phyloP scores from a whole-genome alignment of 2,329 filamentous ascomycete genomes.

The Bipolaris zeicola region DNA sequence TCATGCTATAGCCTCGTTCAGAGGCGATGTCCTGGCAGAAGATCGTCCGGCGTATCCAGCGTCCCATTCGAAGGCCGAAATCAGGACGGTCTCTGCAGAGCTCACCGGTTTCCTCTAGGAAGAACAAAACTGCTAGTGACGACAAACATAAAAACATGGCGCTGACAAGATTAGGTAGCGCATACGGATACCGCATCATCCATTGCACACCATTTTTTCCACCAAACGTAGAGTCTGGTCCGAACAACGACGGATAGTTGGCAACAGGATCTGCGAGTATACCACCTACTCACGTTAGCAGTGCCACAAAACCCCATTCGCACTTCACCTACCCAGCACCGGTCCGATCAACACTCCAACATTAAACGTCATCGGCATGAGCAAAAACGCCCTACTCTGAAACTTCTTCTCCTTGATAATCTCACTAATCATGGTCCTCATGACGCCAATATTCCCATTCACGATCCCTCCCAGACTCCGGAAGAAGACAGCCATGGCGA shows the following conservation, averaged over 20 bases:
- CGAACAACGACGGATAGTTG: constrained; percentile 68
- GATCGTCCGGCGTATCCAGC: constrained; percentile 45
- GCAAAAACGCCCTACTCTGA: constrained; percentile 61
- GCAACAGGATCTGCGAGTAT: constrained; percentile 69
- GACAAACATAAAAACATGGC: constrained; percentile 64
- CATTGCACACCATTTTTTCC: constrained; percentile 65
- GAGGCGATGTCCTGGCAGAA: constrained; percentile 32
- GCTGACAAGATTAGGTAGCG: constrained; percentile 71
- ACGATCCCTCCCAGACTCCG: constrained; percentile 68
- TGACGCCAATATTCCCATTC: constrained; percentile 76
- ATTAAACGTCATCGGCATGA: constrained; percentile 73
- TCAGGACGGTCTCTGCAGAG: constrained; percentile 50
- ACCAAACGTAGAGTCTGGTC: constrained; percentile 62
- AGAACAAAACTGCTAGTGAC: constrained; percentile 63
- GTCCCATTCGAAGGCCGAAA: constrained; percentile 47
- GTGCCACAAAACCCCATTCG: background rate
- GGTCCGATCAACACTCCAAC: constrained; percentile 56
- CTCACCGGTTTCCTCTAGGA: constrained; percentile 66
- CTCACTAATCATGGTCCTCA: constrained; percentile 76
- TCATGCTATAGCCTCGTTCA: constrained; percentile 37
- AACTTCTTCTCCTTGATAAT: constrained; percentile 73
- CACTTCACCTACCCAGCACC: constrained; percentile 36
- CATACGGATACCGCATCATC: constrained; percentile 70
- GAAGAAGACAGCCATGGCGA: constrained; percentile 67
- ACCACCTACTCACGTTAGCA: constrained; percentile 60